A percentile compares a stretch with the other conserved stretches of the same genome.
Conservation (phyloP, 2,329 filamentous ascomycete genomes). For the Chaetomiaceae sp. region DNA sequence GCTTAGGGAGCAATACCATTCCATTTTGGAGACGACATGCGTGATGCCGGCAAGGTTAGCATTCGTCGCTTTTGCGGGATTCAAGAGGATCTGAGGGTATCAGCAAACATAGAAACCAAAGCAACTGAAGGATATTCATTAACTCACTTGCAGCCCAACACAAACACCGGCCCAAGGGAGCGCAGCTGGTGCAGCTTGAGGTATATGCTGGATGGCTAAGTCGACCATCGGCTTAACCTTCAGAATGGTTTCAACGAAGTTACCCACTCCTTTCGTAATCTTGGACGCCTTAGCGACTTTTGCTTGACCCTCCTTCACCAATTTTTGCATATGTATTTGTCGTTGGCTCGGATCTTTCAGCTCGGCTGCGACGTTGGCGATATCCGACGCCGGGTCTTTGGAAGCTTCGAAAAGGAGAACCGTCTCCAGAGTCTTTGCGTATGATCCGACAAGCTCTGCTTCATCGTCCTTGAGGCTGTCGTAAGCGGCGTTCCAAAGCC, state of each 20-base stretch:
- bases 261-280: conserved; percentile 23
- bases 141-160: conserved; percentile 14
- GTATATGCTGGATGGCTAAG: conserved; percentile 25
- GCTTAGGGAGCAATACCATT: conserved; percentile 18
- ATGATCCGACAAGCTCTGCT: conserved; percentile 21
- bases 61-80: conserved; percentile 14
- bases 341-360: conserved; percentile 7
- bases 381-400: not conserved
- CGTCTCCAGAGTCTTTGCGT: conserved; percentile 22
- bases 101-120: conserved; percentile 5
- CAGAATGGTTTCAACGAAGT: conserved; percentile 23
- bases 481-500: conserved; percentile 25
- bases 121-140: not conserved
- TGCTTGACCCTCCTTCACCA: conserved; percentile 27
- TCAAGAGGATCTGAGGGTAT: conserved; percentile 15
- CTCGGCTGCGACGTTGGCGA: conserved; percentile 5
- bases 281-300: conserved; percentile 24
- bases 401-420: conserved; percentile 1
- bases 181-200: conserved; percentile 23
- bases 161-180: conserved; percentile 20
- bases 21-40: conserved; percentile 17
- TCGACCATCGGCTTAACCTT: conserved; percentile 25
- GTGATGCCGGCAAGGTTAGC: conserved; percentile 16
- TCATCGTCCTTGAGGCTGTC: conserved; percentile 26
- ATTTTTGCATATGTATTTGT: conserved; percentile 26